A percentile compares a stretch with the other conserved stretches of the same genome.
These are phyloP conservation scores for Ophiostoma piceae DNA, from an alignment of 2,329 filamentous ascomycete genomes.

Conservation along the genomic window DNA sequence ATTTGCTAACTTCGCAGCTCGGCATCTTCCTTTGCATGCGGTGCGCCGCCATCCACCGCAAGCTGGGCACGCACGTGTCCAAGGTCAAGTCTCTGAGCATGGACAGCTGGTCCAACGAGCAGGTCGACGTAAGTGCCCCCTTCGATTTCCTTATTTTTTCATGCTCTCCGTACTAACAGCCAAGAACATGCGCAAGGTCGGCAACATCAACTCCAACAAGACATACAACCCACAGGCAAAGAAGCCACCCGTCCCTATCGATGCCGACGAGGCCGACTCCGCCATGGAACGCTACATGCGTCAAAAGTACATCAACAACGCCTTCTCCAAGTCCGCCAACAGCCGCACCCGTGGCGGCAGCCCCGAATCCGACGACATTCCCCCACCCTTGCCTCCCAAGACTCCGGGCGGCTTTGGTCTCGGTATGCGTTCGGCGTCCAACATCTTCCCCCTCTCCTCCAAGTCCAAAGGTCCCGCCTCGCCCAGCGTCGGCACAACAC, in stretches of 20 bases:
- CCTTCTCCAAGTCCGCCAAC: conserved; percentile 26
- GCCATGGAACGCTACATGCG: conserved; percentile 94
- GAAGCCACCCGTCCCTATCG: conserved; percentile 77
- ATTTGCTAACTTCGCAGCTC: conserved; percentile 49
- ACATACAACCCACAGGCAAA: conserved; percentile 82
- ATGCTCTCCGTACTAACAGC: neutral
- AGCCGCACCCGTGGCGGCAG: conserved; percentile 41
- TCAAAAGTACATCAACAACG: conserved; percentile 75
- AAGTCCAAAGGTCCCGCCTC: conserved; percentile 52
- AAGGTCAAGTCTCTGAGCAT: conserved; percentile 99
- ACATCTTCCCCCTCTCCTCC: conserved; percentile 60
- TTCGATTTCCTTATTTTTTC: neutral
- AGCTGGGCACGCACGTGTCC: conserved; percentile 93
- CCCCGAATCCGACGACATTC: conserved; percentile 52
- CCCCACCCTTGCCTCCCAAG: conserved; percentile 59
- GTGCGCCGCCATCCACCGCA: conserved; percentile 90
- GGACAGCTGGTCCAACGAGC: conserved; percentile 94
- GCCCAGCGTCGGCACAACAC: conserved; percentile 28
- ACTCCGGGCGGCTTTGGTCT: conserved; percentile 61
- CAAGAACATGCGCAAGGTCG: conserved; percentile 89
- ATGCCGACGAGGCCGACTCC: conserved; percentile 85
- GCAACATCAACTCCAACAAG: conserved; percentile 80
- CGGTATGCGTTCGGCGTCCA: conserved; percentile 56
- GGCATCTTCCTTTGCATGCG: conserved; percentile 97
- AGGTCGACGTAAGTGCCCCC: conserved; percentile 74